A percentile compares a stretch with the other conserved stretches of the same genome.
These are phyloP conservation scores for Apiosordaria backusii DNA, from an alignment of 495 filamentous ascomycete species.

Conservation along the genomic window DNA sequence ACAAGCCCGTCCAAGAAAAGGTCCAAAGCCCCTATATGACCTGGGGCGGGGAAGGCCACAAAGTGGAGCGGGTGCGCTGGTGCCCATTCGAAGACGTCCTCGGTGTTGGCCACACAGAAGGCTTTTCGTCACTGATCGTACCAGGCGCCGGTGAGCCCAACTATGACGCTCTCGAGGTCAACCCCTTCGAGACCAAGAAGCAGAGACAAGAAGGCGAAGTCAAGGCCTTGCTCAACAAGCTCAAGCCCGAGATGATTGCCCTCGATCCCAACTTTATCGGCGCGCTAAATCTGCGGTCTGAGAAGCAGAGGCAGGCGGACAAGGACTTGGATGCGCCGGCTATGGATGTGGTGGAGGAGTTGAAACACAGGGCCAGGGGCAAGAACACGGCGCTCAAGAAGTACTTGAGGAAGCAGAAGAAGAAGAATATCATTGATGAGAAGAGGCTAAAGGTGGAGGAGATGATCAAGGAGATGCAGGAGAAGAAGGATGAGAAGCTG, in stretches of 20 bases:
- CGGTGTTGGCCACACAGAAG: slow-evolving; percentile 76
- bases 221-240: slow-evolving; percentile 80
- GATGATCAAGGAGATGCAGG: slow-evolving; percentile 43
- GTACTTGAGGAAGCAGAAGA: slow-evolving; percentile 83
- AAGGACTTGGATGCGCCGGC: slow-evolving; percentile 70
- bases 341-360: slow-evolving; percentile 66
- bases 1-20: slow-evolving; percentile 63
- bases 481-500: slow-evolving; percentile 39
- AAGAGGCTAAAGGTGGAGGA: slow-evolving; percentile 59
- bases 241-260: slow-evolving; percentile 96
- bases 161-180: slow-evolving; percentile 88
- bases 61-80: slow-evolving; percentile 78
- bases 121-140: slow-evolving; percentile 84
- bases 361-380: slow-evolving; percentile 72
- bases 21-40: slow-evolving; percentile 87
- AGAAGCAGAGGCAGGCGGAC: slow-evolving; percentile 67
- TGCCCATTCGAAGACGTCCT: slow-evolving; percentile 94
- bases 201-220: slow-evolving; percentile 94
- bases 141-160: slow-evolving; percentile 95
- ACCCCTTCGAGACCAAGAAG: slow-evolving; percentile 94
- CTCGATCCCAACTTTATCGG: slow-evolving; percentile 88
- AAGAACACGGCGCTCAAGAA: slow-evolving; percentile 86
- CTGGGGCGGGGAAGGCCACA: slow-evolving; percentile 83
- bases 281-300: slow-evolving; percentile 71
- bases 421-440: slow-evolving; percentile 90